phyloP scores from a whole-genome alignment of 768 basidiomycete species.

The Suillus tomentosus region DNA sequence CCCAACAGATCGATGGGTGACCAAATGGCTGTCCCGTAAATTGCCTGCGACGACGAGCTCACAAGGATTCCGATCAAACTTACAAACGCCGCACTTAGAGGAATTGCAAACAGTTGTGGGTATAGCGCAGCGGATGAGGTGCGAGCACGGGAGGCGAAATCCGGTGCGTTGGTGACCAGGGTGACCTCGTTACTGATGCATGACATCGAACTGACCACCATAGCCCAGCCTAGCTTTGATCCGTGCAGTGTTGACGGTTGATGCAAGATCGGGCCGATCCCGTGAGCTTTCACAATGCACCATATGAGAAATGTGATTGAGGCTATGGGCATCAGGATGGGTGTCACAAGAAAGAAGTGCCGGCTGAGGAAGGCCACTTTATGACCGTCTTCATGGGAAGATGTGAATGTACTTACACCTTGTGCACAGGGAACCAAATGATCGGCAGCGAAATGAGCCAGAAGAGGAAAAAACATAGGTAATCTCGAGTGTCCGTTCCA shows the following conservation, averaged over 20 bases:
- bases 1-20: slow-evolving; percentile 72
- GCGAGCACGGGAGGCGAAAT: slow-evolving; percentile 67
- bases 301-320: slow-evolving; percentile 75
- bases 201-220: slow-evolving; percentile 71
- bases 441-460: slow-evolving; percentile 79
- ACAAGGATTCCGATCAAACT: slow-evolving; percentile 84
- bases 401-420: slow-evolving; percentile 52
- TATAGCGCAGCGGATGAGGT: slow-evolving; percentile 58
- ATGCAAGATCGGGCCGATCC: slow-evolving; percentile 73
- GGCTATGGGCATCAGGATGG: slow-evolving; percentile 68
- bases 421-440: slow-evolving; percentile 82
- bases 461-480: slow-evolving; percentile 85
- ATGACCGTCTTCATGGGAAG: slow-evolving; percentile 7
- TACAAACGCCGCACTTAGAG: slow-evolving; percentile 71
- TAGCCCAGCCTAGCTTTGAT: slow-evolving; percentile 73
- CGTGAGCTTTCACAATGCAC: slow-evolving; percentile 76
- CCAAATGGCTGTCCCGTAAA: slow-evolving; percentile 81
- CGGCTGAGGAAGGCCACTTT: slow-evolving; percentile 43
- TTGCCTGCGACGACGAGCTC: slow-evolving; percentile 71
- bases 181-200: slow-evolving; percentile 85
- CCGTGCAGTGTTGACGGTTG: slow-evolving; percentile 67
- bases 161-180: slow-evolving; percentile 75
- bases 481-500: slow-evolving; percentile 72
- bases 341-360: slow-evolving; percentile 80
- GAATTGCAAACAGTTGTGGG: slow-evolving; percentile 74